phyloP scores from a whole-genome alignment of 2,329 filamentous ascomycete genomes.

The Pseudogymnoascus verrucosus region DNA sequence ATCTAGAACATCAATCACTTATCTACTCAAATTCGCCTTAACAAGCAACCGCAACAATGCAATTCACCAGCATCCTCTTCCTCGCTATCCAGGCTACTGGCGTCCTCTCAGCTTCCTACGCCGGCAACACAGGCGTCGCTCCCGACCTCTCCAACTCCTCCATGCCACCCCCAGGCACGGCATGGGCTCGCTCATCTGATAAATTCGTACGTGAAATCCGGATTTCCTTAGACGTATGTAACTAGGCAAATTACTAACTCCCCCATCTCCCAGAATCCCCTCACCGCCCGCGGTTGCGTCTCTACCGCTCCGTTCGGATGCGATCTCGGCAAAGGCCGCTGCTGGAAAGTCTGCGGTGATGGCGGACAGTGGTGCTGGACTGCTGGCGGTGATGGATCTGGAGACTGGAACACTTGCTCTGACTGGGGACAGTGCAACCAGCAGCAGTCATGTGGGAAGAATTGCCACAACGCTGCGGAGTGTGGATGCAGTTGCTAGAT shows the following conservation, averaged over 20 bases:
- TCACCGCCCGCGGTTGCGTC: neutral
- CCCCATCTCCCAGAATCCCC: neutral
- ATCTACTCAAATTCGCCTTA: neutral
- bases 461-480: neutral
- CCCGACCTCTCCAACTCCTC: neutral
- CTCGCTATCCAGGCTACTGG: neutral
- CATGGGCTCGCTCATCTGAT: neutral
- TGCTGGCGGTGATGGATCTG: neutral
- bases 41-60: neutral
- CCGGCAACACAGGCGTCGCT: neutral
- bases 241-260: neutral
- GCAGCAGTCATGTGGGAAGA: neutral
- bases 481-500: neutral
- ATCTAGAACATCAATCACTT: neutral
- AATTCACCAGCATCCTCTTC: neutral
- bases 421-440: neutral
- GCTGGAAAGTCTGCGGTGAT: slow-evolving; percentile 92
- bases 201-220: neutral
- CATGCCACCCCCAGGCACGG: neutral
- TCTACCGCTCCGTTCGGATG: neutral
- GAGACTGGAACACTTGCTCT: neutral
- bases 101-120: neutral
- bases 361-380: slow-evolving; percentile 55
- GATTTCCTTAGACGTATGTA: neutral
- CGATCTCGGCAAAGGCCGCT: slow-evolving; percentile 92